Base-by-base conservation (phyloP, 805 yeast genomes). In the Candida dajiaensis region DNA sequence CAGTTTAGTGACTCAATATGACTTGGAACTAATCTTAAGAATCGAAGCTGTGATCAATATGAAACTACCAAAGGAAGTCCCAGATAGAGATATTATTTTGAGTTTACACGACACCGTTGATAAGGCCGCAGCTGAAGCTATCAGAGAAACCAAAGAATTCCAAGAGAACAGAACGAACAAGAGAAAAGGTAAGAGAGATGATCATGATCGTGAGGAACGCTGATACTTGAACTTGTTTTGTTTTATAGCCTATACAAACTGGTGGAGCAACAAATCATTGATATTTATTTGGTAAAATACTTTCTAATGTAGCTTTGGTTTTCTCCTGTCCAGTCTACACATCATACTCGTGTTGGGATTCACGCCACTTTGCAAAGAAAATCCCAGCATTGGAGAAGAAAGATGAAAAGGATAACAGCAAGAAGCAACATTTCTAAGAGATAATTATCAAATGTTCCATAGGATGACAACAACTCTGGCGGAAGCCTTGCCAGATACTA, bases 1-100 rank as follows among this genome's bases (percentile, higher is more conserved):
- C 16, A 85, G 96, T 2, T 70, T 90, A 48, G 95, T 89, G 28
- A 90, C 98, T 0, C 99, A 94, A 65, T 94, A 94, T 63, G 99
- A 94, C 65, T 72, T 94, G 50, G 97, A 90, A 65, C 70, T 89
- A 57, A 86, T 88, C 59, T 70, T 89, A 53, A 76, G 97, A 61
- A 90, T 94, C 44, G 99, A 94, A 65, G 83, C 82, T 45, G 97
- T 85, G 10, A 76, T 94, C 44, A 77, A 71, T n/a, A 85, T 83
- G 73, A 89, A 85, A 61, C 71, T 94, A 46, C 90, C 90, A 4
- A 90, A 87, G 64, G 95, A 89, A 43, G 75, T 80, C 5, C 85
- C 90, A 3, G 83, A 89, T 44, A 85, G 78, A 57, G 85, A 81
- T 53, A 85, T 83, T 6, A 86, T 92, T 49, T 72, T 82, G 61